Conservation (phyloP, 108 stramenopile species). For the Cylindrotheca closterium region DNA sequence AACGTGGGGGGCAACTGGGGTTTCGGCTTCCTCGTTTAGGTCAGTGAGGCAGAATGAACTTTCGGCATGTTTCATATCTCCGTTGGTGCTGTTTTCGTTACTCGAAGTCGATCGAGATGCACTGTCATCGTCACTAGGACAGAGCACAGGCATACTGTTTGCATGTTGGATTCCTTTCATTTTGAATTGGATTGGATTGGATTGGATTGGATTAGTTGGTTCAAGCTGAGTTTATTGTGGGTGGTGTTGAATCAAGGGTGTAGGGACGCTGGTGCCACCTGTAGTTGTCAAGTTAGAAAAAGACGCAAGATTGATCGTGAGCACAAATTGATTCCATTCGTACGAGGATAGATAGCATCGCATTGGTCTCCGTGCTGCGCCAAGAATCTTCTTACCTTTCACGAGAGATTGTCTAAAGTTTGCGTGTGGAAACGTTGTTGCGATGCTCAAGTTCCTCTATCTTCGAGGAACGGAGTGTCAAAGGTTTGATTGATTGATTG, state of each 20-base stretch:
- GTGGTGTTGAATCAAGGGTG: neutral
- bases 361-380: no score
- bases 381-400: constrained; percentile 47
- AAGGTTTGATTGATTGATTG: no score
- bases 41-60: constrained; percentile 22
- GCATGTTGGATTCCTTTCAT: constrained; percentile 29
- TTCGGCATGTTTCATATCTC: constrained; percentile 13
- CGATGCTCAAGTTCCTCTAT: constrained; percentile 25
- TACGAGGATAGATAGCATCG: no score
- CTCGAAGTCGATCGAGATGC: constrained; percentile 13
- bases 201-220: no score
- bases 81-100: neutral
- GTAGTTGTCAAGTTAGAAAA: no score
- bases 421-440: constrained; percentile 37
- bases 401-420: constrained; percentile 41
- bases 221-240: neutral
- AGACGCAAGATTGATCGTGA: no score
- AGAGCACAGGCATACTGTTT: constrained; percentile 35
- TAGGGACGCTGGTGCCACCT: no score
- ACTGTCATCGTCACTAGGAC: constrained; percentile 33
- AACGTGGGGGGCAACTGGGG: constrained; percentile 58
- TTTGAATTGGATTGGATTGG: constrained; percentile 1
- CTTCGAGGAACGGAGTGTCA: constrained; percentile 31
- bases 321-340: no score
- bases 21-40: constrained; percentile 7